A percentile compares a stretch with the other conserved stretches of the same genome.
These are phyloP conservation scores for Diversispora epigaea DNA, from an alignment of 192 early-diverging fungal species.

Conservation along the genomic window DNA sequence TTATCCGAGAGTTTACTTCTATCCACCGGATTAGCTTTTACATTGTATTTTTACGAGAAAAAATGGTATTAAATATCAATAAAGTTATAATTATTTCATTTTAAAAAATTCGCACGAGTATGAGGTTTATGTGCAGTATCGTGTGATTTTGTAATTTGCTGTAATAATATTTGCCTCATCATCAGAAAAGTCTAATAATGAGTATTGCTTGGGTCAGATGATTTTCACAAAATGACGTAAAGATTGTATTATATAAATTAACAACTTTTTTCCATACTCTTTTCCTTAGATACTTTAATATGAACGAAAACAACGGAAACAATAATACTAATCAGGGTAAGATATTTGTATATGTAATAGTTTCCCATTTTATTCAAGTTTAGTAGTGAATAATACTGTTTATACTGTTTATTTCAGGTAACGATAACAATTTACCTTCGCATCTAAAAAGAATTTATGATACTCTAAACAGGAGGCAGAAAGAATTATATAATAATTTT, in stretches of 20 bases:
- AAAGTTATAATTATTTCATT: too few relatives aligned
- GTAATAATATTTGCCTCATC: too few relatives aligned
- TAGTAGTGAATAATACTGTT: conserved; percentile 3
- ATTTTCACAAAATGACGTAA: too few relatives aligned
- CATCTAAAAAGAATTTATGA: not conserved
- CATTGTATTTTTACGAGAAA: too few relatives aligned
- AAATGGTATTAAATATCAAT: too few relatives aligned
- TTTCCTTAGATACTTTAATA: not conserved
- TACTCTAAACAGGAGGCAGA: conserved; percentile 14
- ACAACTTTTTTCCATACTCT: not conserved
- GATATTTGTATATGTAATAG: conserved; percentile 9
- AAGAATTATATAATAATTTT: not conserved
- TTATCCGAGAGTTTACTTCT: too few relatives aligned
- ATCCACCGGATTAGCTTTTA: too few relatives aligned
- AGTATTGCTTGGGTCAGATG: too few relatives aligned
- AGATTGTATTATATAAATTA: not conserved
- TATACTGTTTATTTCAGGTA: not conserved
- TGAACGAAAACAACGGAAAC: not conserved
- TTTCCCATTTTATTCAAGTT: conserved; percentile 18
- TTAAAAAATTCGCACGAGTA: too few relatives aligned
- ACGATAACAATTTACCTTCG: not conserved
- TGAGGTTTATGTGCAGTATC: too few relatives aligned
- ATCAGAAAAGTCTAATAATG: too few relatives aligned
- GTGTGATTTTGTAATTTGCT: too few relatives aligned
- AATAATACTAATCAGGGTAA: not conserved